Base-by-base conservation (phyloP, 2,329 filamentous ascomycete species). In the Acrocalymma vagum region DNA sequence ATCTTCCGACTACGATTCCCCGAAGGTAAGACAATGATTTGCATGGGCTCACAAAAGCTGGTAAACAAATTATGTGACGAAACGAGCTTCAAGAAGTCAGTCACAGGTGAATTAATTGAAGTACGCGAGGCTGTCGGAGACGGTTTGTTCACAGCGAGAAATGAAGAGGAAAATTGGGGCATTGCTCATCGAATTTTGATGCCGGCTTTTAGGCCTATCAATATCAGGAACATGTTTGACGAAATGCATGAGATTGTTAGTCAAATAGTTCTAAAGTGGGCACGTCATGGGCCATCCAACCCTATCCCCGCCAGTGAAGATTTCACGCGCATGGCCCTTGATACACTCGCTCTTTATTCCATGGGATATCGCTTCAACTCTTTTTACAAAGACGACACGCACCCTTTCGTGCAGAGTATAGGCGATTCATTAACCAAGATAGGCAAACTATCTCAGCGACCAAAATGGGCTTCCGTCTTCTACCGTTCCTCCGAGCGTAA, bases 191-290 rank as follows among this genome's bases (percentile, higher is more conserved):
- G 82, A 13, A 70, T 83, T 11, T 69, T 88, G 40, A 78, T 85
- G 60, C 84, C 85, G 0, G 83, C 83, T 2, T 88, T 89, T 64
- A 84, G 85, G 0, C 85, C 85, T 0, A 62, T 87, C 13, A 74
- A 78, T 4, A 87, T 89, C 53, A 75, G 79, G 17, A 69, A 64
- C 37, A 88, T 88, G 85, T 88, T 85, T 44, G 75, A 79, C 42
- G 63, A 62, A 47, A 60, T 58, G 55, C 44, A 54, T 16, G 84
- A 87, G 52, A 80, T 87, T 43, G 78, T 82, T 5, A 72, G 73
- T 1, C 84, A 88, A 56, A 63, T 88, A 38, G 75, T 77, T 6
- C 71, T 86, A 60, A 87, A 87, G 62, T 84, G 84, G 78, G 84
- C 83, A n/a, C 78, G 85, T 9, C 72, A 79, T 29, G 58, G 60